Evolutionary conservation across 345 rosid genomes (phyloP).

Genomic region (Rhodamnia argentea): DNA sequence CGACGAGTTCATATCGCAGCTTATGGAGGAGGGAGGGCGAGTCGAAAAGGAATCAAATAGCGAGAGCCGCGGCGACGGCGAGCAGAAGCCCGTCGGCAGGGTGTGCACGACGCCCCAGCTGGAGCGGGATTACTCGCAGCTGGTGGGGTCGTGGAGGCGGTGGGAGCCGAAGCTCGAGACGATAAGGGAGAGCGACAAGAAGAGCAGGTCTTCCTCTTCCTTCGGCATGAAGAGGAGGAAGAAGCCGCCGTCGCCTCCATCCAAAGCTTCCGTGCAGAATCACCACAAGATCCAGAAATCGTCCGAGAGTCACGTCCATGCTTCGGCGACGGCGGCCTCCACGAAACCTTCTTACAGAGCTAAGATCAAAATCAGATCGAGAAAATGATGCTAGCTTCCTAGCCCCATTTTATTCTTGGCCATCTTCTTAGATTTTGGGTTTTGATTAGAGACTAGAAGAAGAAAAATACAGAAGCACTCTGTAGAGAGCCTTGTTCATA

Average conservation of each 20-base stretch:
- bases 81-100: not conserved
- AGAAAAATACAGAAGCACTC: not conserved
- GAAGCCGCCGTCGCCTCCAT: conserved; percentile 7
- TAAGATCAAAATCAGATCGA: not conserved
- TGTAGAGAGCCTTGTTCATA: not conserved
- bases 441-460: not conserved
- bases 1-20: conserved; percentile 60
- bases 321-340: not conserved
- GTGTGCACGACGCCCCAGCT: conserved; percentile 64
- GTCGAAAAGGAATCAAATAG: not conserved
- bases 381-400: not conserved
- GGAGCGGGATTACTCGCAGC: conserved; percentile 49
- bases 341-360: not conserved
- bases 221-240: conserved; percentile 41
- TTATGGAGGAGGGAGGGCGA: conserved; percentile 34
- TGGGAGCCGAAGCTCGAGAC: conserved; percentile 93
- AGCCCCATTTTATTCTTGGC: too few species aligned
- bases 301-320: not conserved
- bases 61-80: not conserved
- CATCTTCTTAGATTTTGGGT: not conserved
- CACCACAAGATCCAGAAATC: not conserved
- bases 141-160: conserved; percentile 45
- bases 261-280: not conserved
- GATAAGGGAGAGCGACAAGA: conserved; percentile 41
- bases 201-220: conserved; percentile 14